Evolutionary conservation across 2,329 filamentous ascomycete genomes (phyloP).

Genomic region (Fusarium cicatricum): DNA sequence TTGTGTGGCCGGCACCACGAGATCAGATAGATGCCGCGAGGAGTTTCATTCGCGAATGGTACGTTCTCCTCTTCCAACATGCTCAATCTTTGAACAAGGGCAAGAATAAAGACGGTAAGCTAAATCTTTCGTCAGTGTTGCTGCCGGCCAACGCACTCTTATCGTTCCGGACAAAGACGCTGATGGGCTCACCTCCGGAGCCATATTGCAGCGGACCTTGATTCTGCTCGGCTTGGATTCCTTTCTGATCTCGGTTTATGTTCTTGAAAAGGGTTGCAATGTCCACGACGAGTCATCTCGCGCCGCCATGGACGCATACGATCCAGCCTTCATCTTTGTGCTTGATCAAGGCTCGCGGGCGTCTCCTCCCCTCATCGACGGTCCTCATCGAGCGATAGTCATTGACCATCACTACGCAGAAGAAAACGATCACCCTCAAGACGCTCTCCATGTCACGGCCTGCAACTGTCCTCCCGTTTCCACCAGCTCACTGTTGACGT

Average conservation of each 20-base stretch:
- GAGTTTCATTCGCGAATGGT: conserved; percentile 67
- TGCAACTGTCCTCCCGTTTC: conserved; percentile 71
- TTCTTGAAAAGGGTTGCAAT: conserved; percentile 66
- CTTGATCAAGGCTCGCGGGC: conserved; percentile 70
- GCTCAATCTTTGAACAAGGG: no score
- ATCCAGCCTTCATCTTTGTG: conserved; percentile 67
- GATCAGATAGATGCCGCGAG: conserved; percentile 64
- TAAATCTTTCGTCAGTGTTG: conserved; percentile 13
- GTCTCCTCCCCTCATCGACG: conserved; percentile 61
- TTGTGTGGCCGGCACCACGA: conserved; percentile 69
- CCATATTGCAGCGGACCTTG: conserved; percentile 68
- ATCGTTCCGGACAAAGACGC: conserved; percentile 76
- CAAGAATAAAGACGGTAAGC: background rate
- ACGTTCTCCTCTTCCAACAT: conserved; percentile 21
- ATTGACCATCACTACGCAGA: conserved; percentile 72
- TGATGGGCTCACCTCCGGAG: conserved; percentile 71
- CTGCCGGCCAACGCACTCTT: conserved; percentile 53
- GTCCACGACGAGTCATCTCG: conserved; percentile 65
- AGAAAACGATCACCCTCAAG: conserved; percentile 63
- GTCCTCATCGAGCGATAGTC: conserved; percentile 60
- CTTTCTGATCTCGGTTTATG: conserved; percentile 63
- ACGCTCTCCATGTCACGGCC: conserved; percentile 65
- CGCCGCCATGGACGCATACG: conserved; percentile 56
- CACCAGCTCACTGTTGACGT: conserved; percentile 70
- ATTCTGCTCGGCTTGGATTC: conserved; percentile 63